Base-by-base conservation (phyloP, 768 basidiomycete species). In the Lyophyllum atratum region DNA sequence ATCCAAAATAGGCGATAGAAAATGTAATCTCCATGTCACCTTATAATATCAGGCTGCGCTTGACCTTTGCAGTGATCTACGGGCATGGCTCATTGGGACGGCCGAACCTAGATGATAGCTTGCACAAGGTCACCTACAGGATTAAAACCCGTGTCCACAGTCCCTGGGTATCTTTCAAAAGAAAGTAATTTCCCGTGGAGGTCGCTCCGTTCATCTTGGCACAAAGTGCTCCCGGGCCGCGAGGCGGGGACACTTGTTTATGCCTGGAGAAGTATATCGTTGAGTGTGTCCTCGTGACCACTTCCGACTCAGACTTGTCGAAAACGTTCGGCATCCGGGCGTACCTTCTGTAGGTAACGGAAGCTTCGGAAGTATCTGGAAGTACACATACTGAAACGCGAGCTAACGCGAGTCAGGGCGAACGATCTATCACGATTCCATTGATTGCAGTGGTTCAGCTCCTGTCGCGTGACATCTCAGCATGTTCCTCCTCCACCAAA, bases 381-480 rank as follows among this genome's bases (percentile, higher is more conserved):
- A 60, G 54, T 37, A 58, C 43, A 61, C 37, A 59, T 58, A 55
- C 25, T 28, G 21, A 43, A 43, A 43, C 55, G 58, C 54, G n/a
- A n/a, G n/a, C n/a, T n/a, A n/a, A n/a, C n/a, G n/a, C n/a, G n/a
- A n/a, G n/a, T 65, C 68, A 66, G 70, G 70, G 66, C 64, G 15
- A 62, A 50, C 40, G 58, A 65, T 64, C 59, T 61, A 59, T 57
- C 54, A 39, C 53, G 59, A 64, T 66, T 56, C n/a, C n/a, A n/a
- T n/a, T 64, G 48, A 58, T 63, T 58, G 49, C 52, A 55, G 56
- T 55, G 31, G 34, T 14, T 15, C 34, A 37, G 43, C 34, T 14
- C 28, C 51, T 65, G 68, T 71, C 74, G 66, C 71, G 74, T 76
- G 74, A 74, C 69, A 62, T 50, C 58, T 57, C 54, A 59, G 56